Base-by-base conservation (phyloP, 495 filamentous ascomycete species). In the Pyrenula massariospora region DNA sequence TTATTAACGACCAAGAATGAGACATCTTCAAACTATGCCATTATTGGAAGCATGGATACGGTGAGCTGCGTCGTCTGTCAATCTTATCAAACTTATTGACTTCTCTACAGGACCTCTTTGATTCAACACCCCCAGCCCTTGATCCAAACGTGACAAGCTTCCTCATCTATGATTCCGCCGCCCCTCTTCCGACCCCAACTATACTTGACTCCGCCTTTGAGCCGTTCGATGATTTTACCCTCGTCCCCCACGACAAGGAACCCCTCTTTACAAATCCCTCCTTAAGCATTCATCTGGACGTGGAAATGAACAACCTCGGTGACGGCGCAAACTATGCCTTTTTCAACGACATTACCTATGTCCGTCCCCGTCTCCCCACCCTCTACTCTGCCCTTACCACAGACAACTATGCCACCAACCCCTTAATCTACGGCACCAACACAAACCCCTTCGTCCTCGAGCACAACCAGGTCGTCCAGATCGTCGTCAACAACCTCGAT, bases 291-390 rank as follows among this genome's bases (percentile, higher is more conserved):
- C 77, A 71, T 22, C 72, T 92, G 19, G 73, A 86, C 64, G 69
- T 90, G 31, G 77, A 77, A 51, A 89, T 89, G 85, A 73, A 83
- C 58, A 88, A 83, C 47, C 75, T 89, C 20, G 76, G 74, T 12
- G 78, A 94, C 63, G 89, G 88, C 12, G 84, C 83, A 12, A 89
- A 86, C 64, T 91, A 91, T 75, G 86, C 86, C 51, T 89, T 87
- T 72, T 85, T 91, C 73, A 86, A 88, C 63, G 80, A 83, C 61
- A 79, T 86, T 36, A 85, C 85, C 31, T 91, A 88, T 60, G 75
- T 79, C 31, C 5, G 63, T 12, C 85, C 85, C 23, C 87, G 84
- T 65, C 85, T 89, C 0, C 88, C 87, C 2, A 85, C 84, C 2
- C 73, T 92, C 15, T 92, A 86, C 75, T 83, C 83, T 1, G 86